Base-by-base conservation (phyloP, 257 asterid genomes). In the Mentha longifolia region DNA sequence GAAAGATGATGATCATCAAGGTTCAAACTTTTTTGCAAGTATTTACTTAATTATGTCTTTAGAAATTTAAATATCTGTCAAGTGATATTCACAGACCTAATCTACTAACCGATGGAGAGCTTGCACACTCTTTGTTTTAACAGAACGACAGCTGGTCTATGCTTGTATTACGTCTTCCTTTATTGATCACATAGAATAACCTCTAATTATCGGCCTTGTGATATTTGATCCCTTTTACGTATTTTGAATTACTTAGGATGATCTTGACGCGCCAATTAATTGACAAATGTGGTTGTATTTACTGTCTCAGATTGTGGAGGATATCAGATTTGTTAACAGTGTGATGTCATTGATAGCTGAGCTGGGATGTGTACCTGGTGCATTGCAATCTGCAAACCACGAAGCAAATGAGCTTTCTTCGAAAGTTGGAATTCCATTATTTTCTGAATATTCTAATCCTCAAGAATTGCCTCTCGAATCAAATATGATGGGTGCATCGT, bases 241-340 rank as follows among this genome's bases (percentile, higher is more conserved):
- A 28, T 3, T 35, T 45, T 63, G 58, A 10, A 47, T 17, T 60
- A 41, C 49, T 65, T 43, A 31, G 14, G 46, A 67, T 11, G 30
- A 46, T 60, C 58, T 28, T 11, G 30, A 41, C 71, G 77, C 37
- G 79, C 49, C 52, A 57, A 46, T 42, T 45, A 41, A 25, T 56
- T 51, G 42, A 67, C 31, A 5, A 61, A 50, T 67, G 71, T 78
- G 46, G 51, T 47, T 68, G 14, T 14, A 4, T 72, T 63, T 78
- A 28, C 61, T 74, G 60, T 68, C 62, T 76, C 89, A 92, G 98
- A 84, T 92, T 56, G 51, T 70, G 75, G 98, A 90, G 87, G 82
- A 90, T 64, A 43, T 69, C 16, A 85, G 81, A 74, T 87, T 92
- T 62, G 51, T 90, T 16, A 80, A 87, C 42, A 87, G 84, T 9